Evolutionary conservation across 768 basidiomycete genomes (phyloP), one percentile per base, ranked within the genome.

Genomic region (Naganishia friedmannii): DNA sequence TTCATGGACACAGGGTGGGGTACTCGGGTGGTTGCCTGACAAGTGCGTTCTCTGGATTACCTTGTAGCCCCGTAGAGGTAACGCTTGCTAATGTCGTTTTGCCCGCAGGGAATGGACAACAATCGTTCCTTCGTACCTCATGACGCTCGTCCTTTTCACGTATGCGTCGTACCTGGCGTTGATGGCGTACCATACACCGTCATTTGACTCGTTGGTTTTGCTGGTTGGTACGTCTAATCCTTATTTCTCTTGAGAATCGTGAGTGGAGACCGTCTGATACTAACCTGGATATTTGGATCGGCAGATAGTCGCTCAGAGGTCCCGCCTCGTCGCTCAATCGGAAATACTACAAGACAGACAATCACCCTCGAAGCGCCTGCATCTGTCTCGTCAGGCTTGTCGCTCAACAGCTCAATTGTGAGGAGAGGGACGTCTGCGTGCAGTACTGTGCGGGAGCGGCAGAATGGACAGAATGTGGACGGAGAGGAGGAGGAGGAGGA

Each of bases 71-170:
- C n/a, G n/a, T n/a, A n/a, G n/a, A n/a, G n/a, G n/a, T n/a, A n/a
- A n/a, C n/a, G n/a, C n/a, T n/a, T n/a, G n/a, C n/a, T n/a, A n/a
- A n/a, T n/a, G n/a, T n/a, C n/a, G n/a, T n/a, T n/a, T n/a, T n/a
- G n/a, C n/a, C n/a, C 17, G 7, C 60, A 81, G 80, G 48, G 76
- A 78, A 65, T 81, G 80, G 80, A 74, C 77, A 1, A 65, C 80
- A 19, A 68, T 81, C 39, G 63, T 80, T 0, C 80, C 80, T 2
- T 75, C 76, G 19, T 80, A 73, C 53, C 45, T 77, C 8, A 79
- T 81, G 75, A 51, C 77, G n/a, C 34, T 80, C 48, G 75, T 81
- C n/a, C 69, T 78, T 0, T 53, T 78, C 31, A 70, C 80, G 10
- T 81, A 81, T 68, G 72, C 72, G 45, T 51, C 66, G 15, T 81